A percentile compares a stretch with the other conserved stretches of the same genome.
These are phyloP conservation scores for Chamaenerion angustifolium DNA, from an alignment of 345 rosid genomes.

Conservation along the genomic window DNA sequence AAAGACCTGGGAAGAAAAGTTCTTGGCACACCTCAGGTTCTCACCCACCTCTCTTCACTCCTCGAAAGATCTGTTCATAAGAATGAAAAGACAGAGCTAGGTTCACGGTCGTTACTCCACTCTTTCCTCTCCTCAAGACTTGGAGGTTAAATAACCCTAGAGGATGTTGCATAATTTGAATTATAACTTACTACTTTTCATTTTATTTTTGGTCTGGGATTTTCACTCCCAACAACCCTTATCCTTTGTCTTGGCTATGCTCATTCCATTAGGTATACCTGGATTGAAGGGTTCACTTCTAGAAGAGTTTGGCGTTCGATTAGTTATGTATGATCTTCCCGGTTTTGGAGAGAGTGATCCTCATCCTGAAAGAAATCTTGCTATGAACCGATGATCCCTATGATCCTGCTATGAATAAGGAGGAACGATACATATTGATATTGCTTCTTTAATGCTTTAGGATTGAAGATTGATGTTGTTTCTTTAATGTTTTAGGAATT, in stretches of 20 bases:
- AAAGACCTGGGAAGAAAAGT: constrained; percentile 28
- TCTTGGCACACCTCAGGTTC: constrained; percentile 29
- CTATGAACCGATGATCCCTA: constrained; percentile 61
- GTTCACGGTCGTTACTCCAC: constrained; percentile 39
- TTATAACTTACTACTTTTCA: constrained; percentile 4
- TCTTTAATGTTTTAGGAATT: no score
- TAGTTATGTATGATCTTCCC: constrained; percentile 61
- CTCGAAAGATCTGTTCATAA: constrained; percentile 47
- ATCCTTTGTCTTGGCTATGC: background rate
- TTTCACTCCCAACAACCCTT: constrained; percentile 6
- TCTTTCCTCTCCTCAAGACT: constrained; percentile 57
- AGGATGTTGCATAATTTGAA: background rate
- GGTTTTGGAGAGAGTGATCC: constrained; percentile 82
- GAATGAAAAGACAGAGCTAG: constrained; percentile 40
- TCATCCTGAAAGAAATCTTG: constrained; percentile 27
- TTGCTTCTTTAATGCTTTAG: no score
- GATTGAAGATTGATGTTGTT: no score
- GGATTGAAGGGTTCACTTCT: constrained; percentile 45
- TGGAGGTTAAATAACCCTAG: constrained; percentile 30
- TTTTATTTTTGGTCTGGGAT: background rate
- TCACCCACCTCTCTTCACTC: constrained; percentile 42
- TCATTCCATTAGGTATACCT: constrained; percentile 41
- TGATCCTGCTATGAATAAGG: constrained; percentile 41
- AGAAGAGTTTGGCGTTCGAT: constrained; percentile 54
- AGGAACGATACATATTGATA: constrained; percentile 30